Conservation (phyloP, 2,329 filamentous ascomycete species). For the Fusarium tjaetaba region DNA sequence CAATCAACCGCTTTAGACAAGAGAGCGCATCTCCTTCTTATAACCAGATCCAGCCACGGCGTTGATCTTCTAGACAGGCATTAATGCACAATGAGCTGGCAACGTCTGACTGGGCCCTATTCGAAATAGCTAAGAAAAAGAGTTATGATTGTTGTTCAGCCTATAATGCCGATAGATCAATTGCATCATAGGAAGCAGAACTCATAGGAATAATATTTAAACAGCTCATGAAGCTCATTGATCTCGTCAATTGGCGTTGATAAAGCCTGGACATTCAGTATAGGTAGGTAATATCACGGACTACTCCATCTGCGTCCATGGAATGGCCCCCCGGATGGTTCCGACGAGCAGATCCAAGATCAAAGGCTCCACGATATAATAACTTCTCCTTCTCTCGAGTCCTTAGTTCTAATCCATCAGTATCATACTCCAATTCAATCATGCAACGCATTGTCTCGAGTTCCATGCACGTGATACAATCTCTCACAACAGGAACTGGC, state of each 20-base stretch:
- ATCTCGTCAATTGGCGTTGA: not conserved
- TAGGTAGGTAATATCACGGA: not conserved
- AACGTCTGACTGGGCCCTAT: conserved; percentile 41
- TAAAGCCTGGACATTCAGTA: not conserved
- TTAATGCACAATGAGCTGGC: conserved; percentile 44
- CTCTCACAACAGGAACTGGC: not conserved
- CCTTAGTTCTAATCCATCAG: no score
- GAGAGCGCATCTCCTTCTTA: conserved; percentile 34
- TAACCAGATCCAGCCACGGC: conserved; percentile 29
- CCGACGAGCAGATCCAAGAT: not conserved
- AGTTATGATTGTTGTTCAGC: not conserved
- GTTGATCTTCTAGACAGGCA: conserved; percentile 33
- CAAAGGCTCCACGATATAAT: not conserved
- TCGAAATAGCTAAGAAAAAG: conserved; percentile 22
- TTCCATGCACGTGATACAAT: not conserved
- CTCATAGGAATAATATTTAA: not conserved
- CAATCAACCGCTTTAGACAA: not conserved
- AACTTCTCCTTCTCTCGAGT: not conserved
- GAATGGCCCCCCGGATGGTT: not conserved
- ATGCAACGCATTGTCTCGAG: not conserved
- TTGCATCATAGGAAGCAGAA: not conserved
- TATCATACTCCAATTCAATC: not conserved
- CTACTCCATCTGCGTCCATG: not conserved
- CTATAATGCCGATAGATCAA: not conserved
- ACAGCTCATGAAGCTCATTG: not conserved